Evolutionary conservation across 2,329 filamentous ascomycete species (phyloP), one percentile per base, ranked within the genome.

Genomic region (Myotisia sp.): DNA sequence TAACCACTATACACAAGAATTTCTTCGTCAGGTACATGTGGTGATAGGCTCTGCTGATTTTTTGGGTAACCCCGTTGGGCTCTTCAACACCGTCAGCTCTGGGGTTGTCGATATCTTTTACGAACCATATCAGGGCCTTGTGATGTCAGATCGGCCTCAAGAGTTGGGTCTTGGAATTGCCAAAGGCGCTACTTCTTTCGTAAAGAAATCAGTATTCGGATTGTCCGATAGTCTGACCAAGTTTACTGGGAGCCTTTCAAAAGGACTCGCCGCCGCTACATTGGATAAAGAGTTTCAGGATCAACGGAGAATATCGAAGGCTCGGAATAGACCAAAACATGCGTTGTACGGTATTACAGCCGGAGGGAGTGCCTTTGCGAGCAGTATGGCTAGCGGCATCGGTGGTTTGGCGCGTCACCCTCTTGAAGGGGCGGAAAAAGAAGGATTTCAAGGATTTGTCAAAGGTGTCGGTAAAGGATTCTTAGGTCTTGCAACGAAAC

Each of bases 241-340:
- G 54, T 82, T 95, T 54, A 98, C 92, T 1, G 92, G 92, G 34
- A 92, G 84, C 56, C 80, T 98, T 58, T 92, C 86, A 46, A 98
- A 98, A 62, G 90, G 90, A 39, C 73, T 98, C 30, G 85, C 90
- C 2, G 90, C 86, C 21, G 90, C 90, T 12, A 94, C 87, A 4
- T 71, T 98, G 44, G 90, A 98, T 64, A 95, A 98, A 58, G 87
- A 98, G 53, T 98, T 95, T 63, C 92, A 98, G 56, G 86, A 95
- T 56, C 78, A 87, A 40, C 78, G 90, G 34, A 81, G 92, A 38
- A 98, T 95, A 68, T 86, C 86, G 3, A 76, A 84, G 40, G 82
- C 85, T 18, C 75, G 92, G 29, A 98, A 98, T 58, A 70, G 87
- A 40, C 92, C 90, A 3, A 98, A 98, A 64, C 90, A 98, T 54